phyloP scores from a whole-genome alignment of 2,329 filamentous ascomycete species.

The Torrubiella hemipterigena region DNA sequence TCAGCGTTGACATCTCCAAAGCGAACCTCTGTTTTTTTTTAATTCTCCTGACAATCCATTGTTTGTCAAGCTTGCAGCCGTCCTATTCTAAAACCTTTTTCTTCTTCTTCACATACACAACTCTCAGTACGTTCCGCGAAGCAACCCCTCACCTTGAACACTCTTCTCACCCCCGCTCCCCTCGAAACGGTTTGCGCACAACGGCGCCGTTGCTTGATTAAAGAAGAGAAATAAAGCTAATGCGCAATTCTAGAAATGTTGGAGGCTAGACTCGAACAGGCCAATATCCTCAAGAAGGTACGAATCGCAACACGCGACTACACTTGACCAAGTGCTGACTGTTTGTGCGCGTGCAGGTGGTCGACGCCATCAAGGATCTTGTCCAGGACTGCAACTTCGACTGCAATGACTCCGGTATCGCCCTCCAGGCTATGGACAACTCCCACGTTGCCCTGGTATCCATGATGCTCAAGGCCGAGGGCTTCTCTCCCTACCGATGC shows the following conservation, averaged over 20 bases:
- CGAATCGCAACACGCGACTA: slow-evolving; percentile 8
- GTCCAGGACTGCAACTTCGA: slow-evolving; percentile 99
- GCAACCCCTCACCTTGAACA: neutral
- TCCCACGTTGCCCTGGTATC: slow-evolving; percentile 97
- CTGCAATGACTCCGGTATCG: slow-evolving; percentile 98
- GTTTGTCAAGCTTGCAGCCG: too few species aligned
- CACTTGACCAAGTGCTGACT: slow-evolving; percentile 2
- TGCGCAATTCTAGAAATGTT: slow-evolving; percentile 48
- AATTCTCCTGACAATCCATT: too few species aligned
- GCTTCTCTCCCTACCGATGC: slow-evolving; percentile 91
- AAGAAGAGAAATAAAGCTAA: neutral
- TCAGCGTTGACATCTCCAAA: slow-evolving; percentile 1
- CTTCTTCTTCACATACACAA: neutral
- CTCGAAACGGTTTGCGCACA: too few species aligned
- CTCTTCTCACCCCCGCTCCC: too few species aligned
- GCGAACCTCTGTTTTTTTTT: too few species aligned
- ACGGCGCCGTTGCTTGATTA: neutral
- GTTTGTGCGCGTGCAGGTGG: slow-evolving; percentile 48
- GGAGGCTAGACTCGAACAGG: slow-evolving; percentile 95
- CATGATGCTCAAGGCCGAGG: slow-evolving; percentile 95
- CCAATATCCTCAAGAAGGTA: slow-evolving; percentile 90
- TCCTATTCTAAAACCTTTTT: too few species aligned
- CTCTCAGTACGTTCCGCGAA: neutral
- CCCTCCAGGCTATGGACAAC: slow-evolving; percentile 99
- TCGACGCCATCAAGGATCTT: slow-evolving; percentile 98